Percentiles rank a stretch among this genome's conserved stretches.
Conservation (phyloP, 2,329 filamentous ascomycete genomes). For the Myriangium duriaei region DNA sequence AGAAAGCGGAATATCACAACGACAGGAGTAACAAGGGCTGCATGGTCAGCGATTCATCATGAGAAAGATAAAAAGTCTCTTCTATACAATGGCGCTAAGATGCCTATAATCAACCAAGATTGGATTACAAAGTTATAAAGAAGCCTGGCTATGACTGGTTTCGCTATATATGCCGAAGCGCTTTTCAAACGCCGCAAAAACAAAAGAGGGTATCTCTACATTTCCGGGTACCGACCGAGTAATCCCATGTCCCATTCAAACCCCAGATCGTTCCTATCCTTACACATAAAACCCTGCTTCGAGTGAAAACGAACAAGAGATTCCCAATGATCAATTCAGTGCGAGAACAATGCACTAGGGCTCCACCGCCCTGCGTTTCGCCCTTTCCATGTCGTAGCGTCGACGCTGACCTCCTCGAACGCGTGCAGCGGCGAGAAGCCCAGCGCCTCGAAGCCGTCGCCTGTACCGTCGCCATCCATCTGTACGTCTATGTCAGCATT, state of each 20-base stretch:
- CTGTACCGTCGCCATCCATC: conserved; percentile 59
- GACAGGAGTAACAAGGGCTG: not conserved
- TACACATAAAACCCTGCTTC: not conserved
- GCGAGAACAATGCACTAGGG: conserved; percentile 16
- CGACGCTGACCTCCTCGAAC: conserved; percentile 69
- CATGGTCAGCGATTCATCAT: not conserved
- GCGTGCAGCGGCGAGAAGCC: conserved; percentile 67
- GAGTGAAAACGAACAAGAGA: not conserved
- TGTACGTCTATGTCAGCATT: conserved; percentile 29
- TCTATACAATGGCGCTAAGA: no score
- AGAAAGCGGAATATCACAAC: not conserved
- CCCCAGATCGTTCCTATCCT: not conserved
- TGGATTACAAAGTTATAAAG: no score
- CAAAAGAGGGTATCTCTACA: not conserved
- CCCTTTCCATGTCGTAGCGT: conserved; percentile 46
- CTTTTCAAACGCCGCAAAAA: no score
- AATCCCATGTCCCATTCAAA: not conserved
- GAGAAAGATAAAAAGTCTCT: not conserved
- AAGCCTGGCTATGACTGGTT: no score
- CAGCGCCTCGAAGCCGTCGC: conserved; percentile 64
- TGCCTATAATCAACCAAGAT: no score
- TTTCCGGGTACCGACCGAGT: no score
- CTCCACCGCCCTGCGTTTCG: conserved; percentile 25
- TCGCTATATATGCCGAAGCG: no score
- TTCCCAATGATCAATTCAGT: not conserved